Conservation (phyloP, 495 filamentous ascomycete species). For the Darksidea phi region DNA sequence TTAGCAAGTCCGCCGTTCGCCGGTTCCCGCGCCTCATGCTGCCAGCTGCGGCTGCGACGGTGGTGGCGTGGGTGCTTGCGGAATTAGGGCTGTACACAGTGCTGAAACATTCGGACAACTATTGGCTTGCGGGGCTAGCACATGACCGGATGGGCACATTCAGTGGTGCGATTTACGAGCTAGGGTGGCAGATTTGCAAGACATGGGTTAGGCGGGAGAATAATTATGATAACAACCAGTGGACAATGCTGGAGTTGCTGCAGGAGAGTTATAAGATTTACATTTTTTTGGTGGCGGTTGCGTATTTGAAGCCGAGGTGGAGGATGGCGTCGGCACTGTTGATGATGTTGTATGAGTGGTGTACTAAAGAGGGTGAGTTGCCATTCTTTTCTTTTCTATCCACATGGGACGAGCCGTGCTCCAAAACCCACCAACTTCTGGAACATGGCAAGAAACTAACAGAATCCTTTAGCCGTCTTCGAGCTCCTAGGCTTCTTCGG, state of each 20-base stretch:
- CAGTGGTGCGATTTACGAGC: constrained; percentile 29
- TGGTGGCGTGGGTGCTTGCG: constrained; percentile 54
- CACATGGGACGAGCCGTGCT: too few species aligned
- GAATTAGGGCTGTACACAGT: constrained; percentile 59
- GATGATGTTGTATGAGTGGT: constrained; percentile 48
- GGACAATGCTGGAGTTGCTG: constrained; percentile 60
- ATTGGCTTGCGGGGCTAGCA: constrained; percentile 57
- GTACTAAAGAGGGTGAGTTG: neutral
- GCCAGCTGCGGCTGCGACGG: constrained; percentile 56
- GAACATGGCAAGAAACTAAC: constrained; percentile 44
- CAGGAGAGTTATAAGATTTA: constrained; percentile 62
- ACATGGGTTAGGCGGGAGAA: constrained; percentile 60
- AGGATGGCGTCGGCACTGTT: constrained; percentile 53
- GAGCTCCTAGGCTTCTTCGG: constrained; percentile 62
- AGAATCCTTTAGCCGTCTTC: constrained; percentile 31
- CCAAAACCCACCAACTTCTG: too few species aligned
- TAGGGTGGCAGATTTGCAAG: constrained; percentile 49
- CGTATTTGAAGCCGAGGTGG: constrained; percentile 56
- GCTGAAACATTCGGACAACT: constrained; percentile 56
- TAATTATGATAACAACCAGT: constrained; percentile 61
- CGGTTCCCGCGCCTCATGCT: constrained; percentile 60
- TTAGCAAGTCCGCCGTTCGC: constrained; percentile 61
- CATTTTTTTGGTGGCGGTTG: constrained; percentile 52
- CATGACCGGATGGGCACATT: constrained; percentile 39
- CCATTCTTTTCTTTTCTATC: neutral